phyloP scores from a whole-genome alignment of 2,329 filamentous ascomycete genomes.

The Claviceps sp. region DNA sequence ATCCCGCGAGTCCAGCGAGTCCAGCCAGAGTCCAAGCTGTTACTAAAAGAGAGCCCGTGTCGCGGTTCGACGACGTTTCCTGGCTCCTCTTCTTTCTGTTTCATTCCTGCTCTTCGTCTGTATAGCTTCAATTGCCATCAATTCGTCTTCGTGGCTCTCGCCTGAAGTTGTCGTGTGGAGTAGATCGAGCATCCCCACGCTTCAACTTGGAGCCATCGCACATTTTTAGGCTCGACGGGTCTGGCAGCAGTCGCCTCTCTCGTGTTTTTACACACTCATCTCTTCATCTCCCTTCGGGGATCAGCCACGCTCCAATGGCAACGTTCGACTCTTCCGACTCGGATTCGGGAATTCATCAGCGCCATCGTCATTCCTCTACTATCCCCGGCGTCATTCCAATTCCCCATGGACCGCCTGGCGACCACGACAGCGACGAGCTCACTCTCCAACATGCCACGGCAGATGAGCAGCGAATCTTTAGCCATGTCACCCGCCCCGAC shows the following conservation, averaged over 20 bases:
- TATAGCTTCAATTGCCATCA: neutral
- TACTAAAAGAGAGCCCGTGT: too few species aligned
- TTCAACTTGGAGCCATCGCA: neutral
- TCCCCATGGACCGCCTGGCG: conserved; percentile 34
- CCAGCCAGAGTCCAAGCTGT: too few species aligned
- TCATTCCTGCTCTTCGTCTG: too few species aligned
- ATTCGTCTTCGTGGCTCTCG: neutral
- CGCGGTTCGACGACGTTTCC: too few species aligned
- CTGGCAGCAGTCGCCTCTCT: neutral
- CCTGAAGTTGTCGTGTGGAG: neutral
- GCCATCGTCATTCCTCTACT: conserved; percentile 17
- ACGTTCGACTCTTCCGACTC: conserved; percentile 3
- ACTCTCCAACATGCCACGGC: conserved; percentile 27
- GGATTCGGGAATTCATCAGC: conserved; percentile 1
- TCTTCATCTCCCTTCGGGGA: neutral
- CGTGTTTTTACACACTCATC: neutral
- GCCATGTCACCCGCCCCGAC: conserved; percentile 70
- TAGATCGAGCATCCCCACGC: neutral
- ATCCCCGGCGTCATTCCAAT: conserved; percentile 40
- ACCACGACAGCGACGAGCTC: conserved; percentile 35
- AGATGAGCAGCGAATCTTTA: conserved; percentile 52
- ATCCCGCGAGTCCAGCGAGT: too few species aligned
- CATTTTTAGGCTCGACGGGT: neutral
- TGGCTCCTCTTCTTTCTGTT: too few species aligned
- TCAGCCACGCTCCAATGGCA: conserved; percentile 1